Percentiles rank a stretch among this genome's conserved stretches.
Conservation (phyloP, 139 green algal genomes). For the Raphidocelis subcapitata region DNA sequence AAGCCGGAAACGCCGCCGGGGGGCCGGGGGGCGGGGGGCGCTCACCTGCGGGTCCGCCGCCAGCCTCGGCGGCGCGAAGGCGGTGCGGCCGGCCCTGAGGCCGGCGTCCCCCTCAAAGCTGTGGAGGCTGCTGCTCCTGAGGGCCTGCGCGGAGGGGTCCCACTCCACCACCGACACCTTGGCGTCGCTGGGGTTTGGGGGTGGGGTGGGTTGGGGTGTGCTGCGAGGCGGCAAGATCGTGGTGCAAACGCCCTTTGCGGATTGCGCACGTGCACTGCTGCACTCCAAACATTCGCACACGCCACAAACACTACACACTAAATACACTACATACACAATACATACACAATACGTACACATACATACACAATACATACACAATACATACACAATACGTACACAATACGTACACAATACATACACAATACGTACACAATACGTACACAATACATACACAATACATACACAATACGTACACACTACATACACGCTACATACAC, state of each 20-base stretch:
- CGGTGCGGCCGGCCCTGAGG: not conserved
- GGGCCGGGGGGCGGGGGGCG: too few relatives aligned
- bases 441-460: too few relatives aligned
- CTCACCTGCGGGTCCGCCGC: slow-evolving; percentile 9
- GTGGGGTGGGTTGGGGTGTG: not conserved
- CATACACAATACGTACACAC: not conserved
- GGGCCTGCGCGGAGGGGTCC: slow-evolving; percentile 52
- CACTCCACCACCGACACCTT: slow-evolving; percentile 90
- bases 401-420: not conserved
- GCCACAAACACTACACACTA: not conserved
- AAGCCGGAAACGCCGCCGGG: not conserved
- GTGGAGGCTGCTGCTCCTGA: slow-evolving; percentile 74
- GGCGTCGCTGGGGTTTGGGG: slow-evolving; percentile 63
- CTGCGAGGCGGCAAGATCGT: not conserved
- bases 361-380: not conserved
- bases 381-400: not conserved
- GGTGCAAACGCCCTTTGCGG: not conserved
- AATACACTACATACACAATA: not conserved
- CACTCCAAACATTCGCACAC: not conserved
- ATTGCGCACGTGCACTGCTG: not conserved
- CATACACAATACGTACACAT: not conserved
- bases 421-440: too few relatives aligned
- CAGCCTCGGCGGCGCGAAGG: not conserved
- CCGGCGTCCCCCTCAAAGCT: slow-evolving; percentile 75
- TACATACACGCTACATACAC: not conserved